Evolutionary conservation across 371 early-diverging fungal genomes (phyloP).

Genomic region (Encephalitozoon hellem): DNA sequence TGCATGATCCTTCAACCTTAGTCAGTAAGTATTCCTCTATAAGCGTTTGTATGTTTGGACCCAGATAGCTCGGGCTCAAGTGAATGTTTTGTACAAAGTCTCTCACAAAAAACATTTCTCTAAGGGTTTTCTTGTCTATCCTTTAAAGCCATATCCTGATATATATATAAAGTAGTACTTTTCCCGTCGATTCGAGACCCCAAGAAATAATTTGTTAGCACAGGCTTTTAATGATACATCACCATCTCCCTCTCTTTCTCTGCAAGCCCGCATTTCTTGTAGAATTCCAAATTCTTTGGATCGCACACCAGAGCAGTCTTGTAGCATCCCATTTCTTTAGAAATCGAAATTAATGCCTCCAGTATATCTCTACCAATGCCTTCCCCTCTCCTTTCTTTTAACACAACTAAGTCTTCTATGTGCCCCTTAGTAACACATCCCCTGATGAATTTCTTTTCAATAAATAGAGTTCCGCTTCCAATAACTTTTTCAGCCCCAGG

Average conservation of each 20-base stretch:
- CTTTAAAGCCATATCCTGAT: neutral
- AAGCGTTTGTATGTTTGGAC: slow-evolving; percentile 52
- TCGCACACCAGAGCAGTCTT: slow-evolving; percentile 74
- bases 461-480: slow-evolving; percentile 80
- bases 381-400: slow-evolving; percentile 77
- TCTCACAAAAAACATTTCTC: slow-evolving; percentile 57
- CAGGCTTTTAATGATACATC: slow-evolving; percentile 21
- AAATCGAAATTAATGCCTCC: slow-evolving; percentile 63
- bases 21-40: slow-evolving; percentile 45
- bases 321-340: slow-evolving; percentile 64
- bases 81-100: slow-evolving; percentile 52
- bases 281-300: slow-evolving; percentile 74
- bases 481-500: slow-evolving; percentile 62
- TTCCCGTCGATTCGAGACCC: no score
- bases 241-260: slow-evolving; percentile 65
- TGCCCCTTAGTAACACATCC: slow-evolving; percentile 69
- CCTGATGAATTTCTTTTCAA: slow-evolving; percentile 86
- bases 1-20: slow-evolving; percentile 60
- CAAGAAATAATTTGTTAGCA: no score
- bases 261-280: slow-evolving; percentile 77
- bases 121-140: neutral
- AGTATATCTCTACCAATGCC: slow-evolving; percentile 63
- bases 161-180: neutral
- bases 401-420: slow-evolving; percentile 77
- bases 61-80: slow-evolving; percentile 55